These are phyloP conservation scores for Debaryomyces singareniensis DNA, from an alignment of 1,139 yeast species.

Conservation along the genomic window DNA sequence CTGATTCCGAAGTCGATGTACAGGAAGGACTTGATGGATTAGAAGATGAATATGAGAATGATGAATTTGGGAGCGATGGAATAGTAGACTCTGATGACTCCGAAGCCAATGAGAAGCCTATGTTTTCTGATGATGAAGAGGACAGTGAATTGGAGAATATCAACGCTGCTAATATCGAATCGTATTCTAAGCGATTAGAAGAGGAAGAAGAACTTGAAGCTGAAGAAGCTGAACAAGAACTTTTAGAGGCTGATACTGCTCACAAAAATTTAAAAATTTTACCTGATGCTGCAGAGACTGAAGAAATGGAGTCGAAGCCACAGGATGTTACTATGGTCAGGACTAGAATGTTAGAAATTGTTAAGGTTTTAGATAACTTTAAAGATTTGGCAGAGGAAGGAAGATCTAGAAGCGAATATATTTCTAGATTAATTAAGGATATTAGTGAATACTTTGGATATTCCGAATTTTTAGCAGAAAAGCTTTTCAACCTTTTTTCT, in stretches of 20 bases:
- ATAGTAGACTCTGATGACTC: slow-evolving; percentile 46
- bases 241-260: slow-evolving; percentile 48
- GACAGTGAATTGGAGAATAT: slow-evolving; percentile 73
- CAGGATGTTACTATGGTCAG: slow-evolving; percentile 77
- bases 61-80: slow-evolving; percentile 53
- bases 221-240: slow-evolving; percentile 71
- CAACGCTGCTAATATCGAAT: slow-evolving; percentile 86
- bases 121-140: slow-evolving; percentile 88
- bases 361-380: slow-evolving; percentile 92
- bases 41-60: slow-evolving; percentile 32
- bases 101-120: slow-evolving; percentile 56
- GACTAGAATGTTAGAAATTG: slow-evolving; percentile 92
- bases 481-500: slow-evolving; percentile 80
- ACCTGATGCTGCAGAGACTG: slow-evolving; percentile 57
- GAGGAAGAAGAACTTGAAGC: slow-evolving; percentile 70
- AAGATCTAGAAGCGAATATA: slow-evolving; percentile 75
- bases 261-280: slow-evolving; percentile 71
- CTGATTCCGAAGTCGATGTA: slow-evolving; percentile 41
- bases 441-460: slow-evolving; percentile 96
- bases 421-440: slow-evolving; percentile 70
- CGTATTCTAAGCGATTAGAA: slow-evolving; percentile 61
- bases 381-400: slow-evolving; percentile 81
- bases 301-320: slow-evolving; percentile 44
- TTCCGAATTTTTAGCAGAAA: slow-evolving; percentile 89
- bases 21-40: slow-evolving; percentile 30